Percentiles rank a stretch among this genome's conserved stretches.
phyloP scores from a whole-genome alignment of 2,329 filamentous ascomycete genomes.

The Arthrobotrys sphaeroides region DNA sequence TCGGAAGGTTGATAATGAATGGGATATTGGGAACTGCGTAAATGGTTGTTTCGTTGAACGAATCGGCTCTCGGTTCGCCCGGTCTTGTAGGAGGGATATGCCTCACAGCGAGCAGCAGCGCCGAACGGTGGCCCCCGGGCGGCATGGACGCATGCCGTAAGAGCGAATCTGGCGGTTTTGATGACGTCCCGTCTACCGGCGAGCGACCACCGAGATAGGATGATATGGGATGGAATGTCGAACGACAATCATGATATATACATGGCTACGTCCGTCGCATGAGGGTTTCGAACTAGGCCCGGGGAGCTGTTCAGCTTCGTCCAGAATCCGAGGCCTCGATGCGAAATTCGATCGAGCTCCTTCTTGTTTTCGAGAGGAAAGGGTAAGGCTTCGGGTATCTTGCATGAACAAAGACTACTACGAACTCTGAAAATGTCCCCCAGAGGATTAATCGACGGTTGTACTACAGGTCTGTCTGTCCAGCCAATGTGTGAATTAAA shows the following conservation, averaged over 20 bases:
- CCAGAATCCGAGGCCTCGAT: constrained; percentile 30
- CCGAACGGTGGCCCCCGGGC: background rate
- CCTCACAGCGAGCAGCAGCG: background rate
- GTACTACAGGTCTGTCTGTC: background rate
- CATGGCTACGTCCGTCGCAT: constrained; percentile 14
- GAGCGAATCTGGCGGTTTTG: background rate
- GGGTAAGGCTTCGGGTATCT: constrained; percentile 43
- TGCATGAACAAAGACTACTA: constrained; percentile 12
- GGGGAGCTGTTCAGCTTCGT: background rate
- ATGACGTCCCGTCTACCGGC: constrained; percentile 4
- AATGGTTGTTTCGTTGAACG: constrained; percentile 8
- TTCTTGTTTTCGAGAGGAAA: constrained; percentile 9
- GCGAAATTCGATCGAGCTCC: constrained; percentile 28
- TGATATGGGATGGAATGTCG: constrained; percentile 12
- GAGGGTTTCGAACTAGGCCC: constrained; percentile 9
- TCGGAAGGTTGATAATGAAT: constrained; percentile 16
- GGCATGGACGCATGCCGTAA: background rate
- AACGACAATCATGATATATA: constrained; percentile 24
- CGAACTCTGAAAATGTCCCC: background rate
- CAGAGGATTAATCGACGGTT: background rate
- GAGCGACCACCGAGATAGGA: constrained; percentile 19
- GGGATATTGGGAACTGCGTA: background rate
- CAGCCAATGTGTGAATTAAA: constrained; percentile 1
- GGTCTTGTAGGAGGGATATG: background rate
- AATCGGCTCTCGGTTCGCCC: constrained; percentile 19